Evolutionary conservation across 2,329 filamentous ascomycete genomes (phyloP), one percentile per base, ranked within the genome.

Genomic region (Rhinocladiella similis): DNA sequence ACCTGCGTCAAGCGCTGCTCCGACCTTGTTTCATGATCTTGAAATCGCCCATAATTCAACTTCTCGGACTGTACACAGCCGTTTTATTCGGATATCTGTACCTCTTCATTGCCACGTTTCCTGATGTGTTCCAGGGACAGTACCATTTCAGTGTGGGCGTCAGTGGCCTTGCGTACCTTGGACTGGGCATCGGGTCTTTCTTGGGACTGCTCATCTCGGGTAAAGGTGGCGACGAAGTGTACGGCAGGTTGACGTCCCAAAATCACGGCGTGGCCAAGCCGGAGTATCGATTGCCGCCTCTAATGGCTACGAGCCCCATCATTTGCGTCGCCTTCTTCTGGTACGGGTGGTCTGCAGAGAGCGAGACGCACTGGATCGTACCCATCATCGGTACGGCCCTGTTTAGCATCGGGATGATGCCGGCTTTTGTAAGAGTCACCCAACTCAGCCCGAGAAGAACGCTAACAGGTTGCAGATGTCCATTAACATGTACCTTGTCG

Each of bases 401-500:
- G 0, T 77, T 83, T 50, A 75, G 75, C 6, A 73, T 72, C 1
- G 79, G 80, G 56, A 68, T 66, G 4, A 76, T 77, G 66, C 74
- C 16, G 66, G 68, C 0, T 76, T 75, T 57, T 25, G 22, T 7
- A 25, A n/a, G n/a, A n/a, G n/a, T n/a, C n/a, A n/a, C n/a, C n/a
- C n/a, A n/a, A n/a, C n/a, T n/a, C n/a, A n/a, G n/a, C n/a, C n/a
- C n/a, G n/a, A n/a, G n/a, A n/a, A n/a, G n/a, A n/a, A n/a, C n/a
- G n/a, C n/a, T n/a, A n/a, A n/a, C n/a, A n/a, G n/a, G n/a, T n/a
- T n/a, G n/a, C n/a, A n/a, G n/a, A 73, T 76, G 58, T 72, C 73
- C 47, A 71, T 73, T 38, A 73, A 76, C 35, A 80, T 73, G 1
- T 88, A 88, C 63, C 75, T 87, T 1, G 79, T 88, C 13, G 83